Conservation (phyloP, 2,329 filamentous ascomycete species). For the Aspergillus sp. region DNA sequence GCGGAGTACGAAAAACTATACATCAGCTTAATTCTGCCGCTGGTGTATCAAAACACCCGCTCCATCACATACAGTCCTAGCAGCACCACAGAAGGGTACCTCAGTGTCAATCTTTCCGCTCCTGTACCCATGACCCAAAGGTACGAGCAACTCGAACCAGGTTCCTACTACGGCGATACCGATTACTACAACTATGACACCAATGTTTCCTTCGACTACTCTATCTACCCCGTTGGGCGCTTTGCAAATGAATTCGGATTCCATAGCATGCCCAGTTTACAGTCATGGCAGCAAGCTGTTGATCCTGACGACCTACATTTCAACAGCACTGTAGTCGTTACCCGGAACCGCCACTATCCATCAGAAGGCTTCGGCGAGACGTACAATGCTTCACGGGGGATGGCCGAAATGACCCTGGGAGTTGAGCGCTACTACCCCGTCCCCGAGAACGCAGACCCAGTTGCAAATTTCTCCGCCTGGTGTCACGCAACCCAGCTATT, state of each 20-base stretch:
- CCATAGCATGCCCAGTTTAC: slow-evolving; percentile 61
- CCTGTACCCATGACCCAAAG: slow-evolving; percentile 56
- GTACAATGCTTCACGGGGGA: slow-evolving; percentile 31
- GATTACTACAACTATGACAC: slow-evolving; percentile 62
- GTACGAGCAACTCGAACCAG: slow-evolving; percentile 55
- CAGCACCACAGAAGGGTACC: slow-evolving; percentile 61
- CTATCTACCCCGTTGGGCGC: slow-evolving; percentile 56
- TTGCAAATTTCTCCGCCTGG: slow-evolving; percentile 63
- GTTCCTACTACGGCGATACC: slow-evolving; percentile 60
- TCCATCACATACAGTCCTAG: slow-evolving; percentile 63
- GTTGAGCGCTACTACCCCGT: slow-evolving; percentile 58
- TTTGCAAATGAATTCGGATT: slow-evolving; percentile 66
- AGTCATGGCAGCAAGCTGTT: slow-evolving; percentile 58
- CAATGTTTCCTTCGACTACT: slow-evolving; percentile 53
- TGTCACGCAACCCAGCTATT: slow-evolving; percentile 63
- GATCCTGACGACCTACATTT: slow-evolving; percentile 54
- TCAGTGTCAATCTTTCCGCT: slow-evolving; percentile 54
- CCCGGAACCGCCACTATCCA: slow-evolving; percentile 62
- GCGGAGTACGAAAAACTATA: slow-evolving; percentile 61
- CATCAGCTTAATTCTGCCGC: slow-evolving; percentile 54
- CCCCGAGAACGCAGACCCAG: slow-evolving; percentile 52
- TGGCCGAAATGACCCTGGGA: slow-evolving; percentile 59
- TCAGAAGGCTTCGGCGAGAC: slow-evolving; percentile 48
- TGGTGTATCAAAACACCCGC: slow-evolving; percentile 58
- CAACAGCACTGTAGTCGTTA: slow-evolving; percentile 56